Evolutionary conservation across 1,139 yeast species (phyloP).

Genomic region (Suhomyces ambrosiae): DNA sequence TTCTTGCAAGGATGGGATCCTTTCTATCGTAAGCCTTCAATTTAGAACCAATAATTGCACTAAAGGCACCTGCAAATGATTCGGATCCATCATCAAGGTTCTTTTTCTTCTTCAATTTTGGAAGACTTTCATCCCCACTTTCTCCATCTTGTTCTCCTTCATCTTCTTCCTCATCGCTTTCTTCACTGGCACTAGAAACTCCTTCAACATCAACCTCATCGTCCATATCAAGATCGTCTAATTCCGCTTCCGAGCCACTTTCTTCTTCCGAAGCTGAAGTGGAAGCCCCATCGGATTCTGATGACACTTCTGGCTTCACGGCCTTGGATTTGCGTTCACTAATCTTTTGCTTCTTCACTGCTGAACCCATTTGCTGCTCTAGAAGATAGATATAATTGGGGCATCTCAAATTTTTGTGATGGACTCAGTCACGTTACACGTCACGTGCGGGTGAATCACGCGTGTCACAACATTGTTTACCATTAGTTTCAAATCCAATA

Average conservation of each 20-base stretch:
- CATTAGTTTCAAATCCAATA: slow-evolving; percentile 7
- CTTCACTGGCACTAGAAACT: slow-evolving; percentile 15
- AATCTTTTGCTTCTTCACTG: slow-evolving; percentile 24
- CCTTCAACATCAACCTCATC: slow-evolving; percentile 22
- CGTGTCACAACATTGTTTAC: slow-evolving; percentile 4
- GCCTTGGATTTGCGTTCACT: slow-evolving; percentile 15
- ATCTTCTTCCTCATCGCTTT: slow-evolving; percentile 17
- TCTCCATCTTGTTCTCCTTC: slow-evolving; percentile 23
- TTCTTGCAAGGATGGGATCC: slow-evolving; percentile 87
- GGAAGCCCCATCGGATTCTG: slow-evolving; percentile 6
- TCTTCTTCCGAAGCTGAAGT: slow-evolving; percentile 3
- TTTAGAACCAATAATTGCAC: slow-evolving; percentile 80
- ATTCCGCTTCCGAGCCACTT: slow-evolving; percentile 11
- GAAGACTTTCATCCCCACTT: slow-evolving; percentile 40
- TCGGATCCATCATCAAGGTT: slow-evolving; percentile 67
- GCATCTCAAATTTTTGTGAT: slow-evolving; percentile 8
- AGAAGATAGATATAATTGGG: not conserved
- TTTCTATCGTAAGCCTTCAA: slow-evolving; percentile 85
- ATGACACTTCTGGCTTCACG: slow-evolving; percentile 10
- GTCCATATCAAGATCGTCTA: slow-evolving; percentile 19
- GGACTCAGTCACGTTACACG: not conserved
- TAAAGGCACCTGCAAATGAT: slow-evolving; percentile 79
- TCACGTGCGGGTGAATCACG: not conserved
- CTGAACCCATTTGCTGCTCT: slow-evolving; percentile 18
- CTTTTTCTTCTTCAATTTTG: slow-evolving; percentile 56